phyloP scores from a whole-genome alignment of 164 flowering plant species.

The Vitis cinerea region DNA sequence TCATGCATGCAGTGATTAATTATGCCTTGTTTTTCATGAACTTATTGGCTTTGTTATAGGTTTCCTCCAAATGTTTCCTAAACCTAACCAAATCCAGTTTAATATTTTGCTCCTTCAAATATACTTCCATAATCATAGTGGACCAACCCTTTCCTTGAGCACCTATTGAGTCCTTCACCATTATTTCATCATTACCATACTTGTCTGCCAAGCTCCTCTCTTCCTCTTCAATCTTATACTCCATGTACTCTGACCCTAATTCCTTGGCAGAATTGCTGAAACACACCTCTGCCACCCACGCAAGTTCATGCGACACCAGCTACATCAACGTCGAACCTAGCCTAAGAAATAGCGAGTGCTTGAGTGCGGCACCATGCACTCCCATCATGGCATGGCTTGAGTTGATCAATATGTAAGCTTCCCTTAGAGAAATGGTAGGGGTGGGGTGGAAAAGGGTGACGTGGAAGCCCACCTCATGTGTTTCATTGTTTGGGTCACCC shows the following conservation, averaged over 20 bases:
- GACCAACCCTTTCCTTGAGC: conserved; percentile 26
- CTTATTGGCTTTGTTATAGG: conserved; percentile 35
- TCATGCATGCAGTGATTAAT: too few relatives aligned
- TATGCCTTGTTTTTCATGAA: conserved; percentile 32
- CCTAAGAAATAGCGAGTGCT: conserved; percentile 34
- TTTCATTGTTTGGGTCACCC: conserved; percentile 17
- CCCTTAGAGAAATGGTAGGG: conserved; percentile 15
- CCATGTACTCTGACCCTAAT: conserved; percentile 31
- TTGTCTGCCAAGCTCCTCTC: conserved; percentile 43
- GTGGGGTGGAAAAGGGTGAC: conserved; percentile 39
- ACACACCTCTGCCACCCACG: conserved; percentile 26
- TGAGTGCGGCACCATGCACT: conserved; percentile 43
- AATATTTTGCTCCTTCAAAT: conserved; percentile 51
- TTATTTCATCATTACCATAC: conserved; percentile 34
- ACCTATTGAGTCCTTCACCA: conserved; percentile 36
- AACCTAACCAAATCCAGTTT: conserved; percentile 44
- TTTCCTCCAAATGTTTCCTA: conserved; percentile 30
- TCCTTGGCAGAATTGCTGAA: conserved; percentile 25
- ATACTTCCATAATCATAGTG: conserved; percentile 25
- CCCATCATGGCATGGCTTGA: conserved; percentile 50
- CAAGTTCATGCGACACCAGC: conserved; percentile 29
- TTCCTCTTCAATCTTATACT: conserved; percentile 22
- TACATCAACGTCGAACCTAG: conserved; percentile 31
- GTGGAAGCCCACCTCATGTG: conserved; percentile 44
- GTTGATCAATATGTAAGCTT: conserved; percentile 32